A percentile compares a stretch with the other conserved stretches of the same genome.
Conservation (phyloP, 371 early-diverging fungal genomes). For the Haplosporangium sp. region DNA sequence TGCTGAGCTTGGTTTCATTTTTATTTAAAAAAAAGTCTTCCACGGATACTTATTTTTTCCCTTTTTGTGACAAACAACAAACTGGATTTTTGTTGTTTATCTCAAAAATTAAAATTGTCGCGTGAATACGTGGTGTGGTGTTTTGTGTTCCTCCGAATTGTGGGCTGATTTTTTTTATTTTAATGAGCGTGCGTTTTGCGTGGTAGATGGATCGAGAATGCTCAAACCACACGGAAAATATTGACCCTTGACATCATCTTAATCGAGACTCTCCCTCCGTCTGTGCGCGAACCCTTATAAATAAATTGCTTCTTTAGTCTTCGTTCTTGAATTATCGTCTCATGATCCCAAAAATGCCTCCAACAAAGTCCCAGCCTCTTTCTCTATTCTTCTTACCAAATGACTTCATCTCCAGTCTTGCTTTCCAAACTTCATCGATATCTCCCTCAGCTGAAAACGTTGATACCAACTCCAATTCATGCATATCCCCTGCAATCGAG, state of each 20-base stretch:
- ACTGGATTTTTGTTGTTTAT: too few relatives aligned
- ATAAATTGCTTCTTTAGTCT: too few relatives aligned
- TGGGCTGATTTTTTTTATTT: not conserved
- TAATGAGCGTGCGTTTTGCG: too few relatives aligned
- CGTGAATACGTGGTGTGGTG: not conserved
- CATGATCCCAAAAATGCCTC: not conserved
- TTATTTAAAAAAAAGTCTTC: not conserved
- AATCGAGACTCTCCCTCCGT: not conserved
- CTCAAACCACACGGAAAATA: too few relatives aligned
- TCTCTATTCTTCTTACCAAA: slow-evolving; percentile 29
- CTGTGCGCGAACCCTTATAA: not conserved
- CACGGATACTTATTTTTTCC: too few relatives aligned
- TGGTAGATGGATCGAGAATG: too few relatives aligned
- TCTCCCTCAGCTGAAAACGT: not conserved
- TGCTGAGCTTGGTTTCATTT: too few relatives aligned
- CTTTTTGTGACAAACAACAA: not conserved
- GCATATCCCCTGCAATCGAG: not conserved
- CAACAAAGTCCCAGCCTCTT: slow-evolving; percentile 7
- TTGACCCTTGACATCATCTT: too few relatives aligned
- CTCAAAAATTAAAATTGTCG: not conserved
- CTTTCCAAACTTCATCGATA: not conserved
- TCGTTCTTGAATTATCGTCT: too few relatives aligned
- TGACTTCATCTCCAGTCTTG: slow-evolving; percentile 14
- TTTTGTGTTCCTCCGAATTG: not conserved
- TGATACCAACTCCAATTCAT: not conserved